Evolutionary conservation across 1,139 yeast species (phyloP).

Genomic region (Magnusiomyces sp.): DNA sequence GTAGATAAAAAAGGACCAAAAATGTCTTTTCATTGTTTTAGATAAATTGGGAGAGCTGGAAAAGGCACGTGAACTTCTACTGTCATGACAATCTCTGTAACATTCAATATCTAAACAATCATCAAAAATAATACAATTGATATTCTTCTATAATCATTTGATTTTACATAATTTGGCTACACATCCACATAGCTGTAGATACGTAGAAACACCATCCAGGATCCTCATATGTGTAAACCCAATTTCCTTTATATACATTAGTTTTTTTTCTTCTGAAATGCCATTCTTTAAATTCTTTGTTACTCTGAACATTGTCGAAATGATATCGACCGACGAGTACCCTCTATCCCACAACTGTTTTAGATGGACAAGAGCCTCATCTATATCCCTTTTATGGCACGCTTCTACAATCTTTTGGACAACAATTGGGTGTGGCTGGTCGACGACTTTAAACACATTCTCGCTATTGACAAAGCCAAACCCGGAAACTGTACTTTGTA

Average conservation of each 20-base stretch:
- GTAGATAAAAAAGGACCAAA: too few relatives aligned
- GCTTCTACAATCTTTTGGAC: slow-evolving; percentile 67
- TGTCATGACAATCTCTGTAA: too few relatives aligned
- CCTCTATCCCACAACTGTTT: slow-evolving; percentile 80
- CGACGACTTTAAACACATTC: slow-evolving; percentile 91
- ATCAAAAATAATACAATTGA: too few relatives aligned
- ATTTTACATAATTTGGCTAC: slow-evolving; percentile 48
- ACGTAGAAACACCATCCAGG: slow-evolving; percentile 85
- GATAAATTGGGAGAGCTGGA: too few relatives aligned
- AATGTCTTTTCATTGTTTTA: too few relatives aligned
- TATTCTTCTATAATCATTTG: slow-evolving; percentile 5
- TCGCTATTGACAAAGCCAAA: slow-evolving; percentile 83
- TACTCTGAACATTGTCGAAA: slow-evolving; percentile 82
- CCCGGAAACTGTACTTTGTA: slow-evolving; percentile 92
- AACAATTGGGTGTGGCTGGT: slow-evolving; percentile 89
- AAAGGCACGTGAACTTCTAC: too few relatives aligned
- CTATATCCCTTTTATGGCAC: slow-evolving; percentile 44
- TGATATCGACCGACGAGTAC: slow-evolving; percentile 87
- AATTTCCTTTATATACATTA: slow-evolving; percentile 73
- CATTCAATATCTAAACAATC: too few relatives aligned
- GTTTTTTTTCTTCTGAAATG: slow-evolving; percentile 54
- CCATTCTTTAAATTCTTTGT: slow-evolving; percentile 59
- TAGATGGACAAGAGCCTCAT: slow-evolving; percentile 59
- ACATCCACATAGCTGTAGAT: slow-evolving; percentile 78
- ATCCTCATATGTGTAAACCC: slow-evolving; percentile 90